Evolutionary conservation across 306 rosid species (phyloP), one percentile per base, ranked within the genome.

Genomic region (Urtica urens): DNA sequence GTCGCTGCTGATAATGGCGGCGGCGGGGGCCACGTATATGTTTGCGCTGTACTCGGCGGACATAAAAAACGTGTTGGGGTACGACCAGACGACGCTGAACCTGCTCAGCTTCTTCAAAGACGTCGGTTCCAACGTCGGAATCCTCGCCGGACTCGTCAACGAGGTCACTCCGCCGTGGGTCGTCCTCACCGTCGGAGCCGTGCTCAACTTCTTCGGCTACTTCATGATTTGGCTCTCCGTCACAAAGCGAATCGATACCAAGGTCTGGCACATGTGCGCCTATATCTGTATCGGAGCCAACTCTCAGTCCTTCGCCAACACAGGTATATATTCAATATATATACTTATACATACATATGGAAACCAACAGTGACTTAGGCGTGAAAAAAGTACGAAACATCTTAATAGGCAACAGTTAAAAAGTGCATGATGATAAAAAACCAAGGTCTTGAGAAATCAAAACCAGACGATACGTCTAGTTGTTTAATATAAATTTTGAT

Each of bases 41-140:
- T 88, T 88, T 50, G 70, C 76, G 12, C 50, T 77, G 0, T 88
- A 88, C 75, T 88, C 97, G 4, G 2, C 51, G 11, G 93, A 71
- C 35, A 77, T 88, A 30, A 88, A 84, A 51, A 0, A 0, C 0
- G 40, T 70, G 2, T 72, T 88, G 0, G 97, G 69, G 15, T 88
- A 88, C 37, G 97, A 88, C 74, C 97, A 88, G 46, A 55, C 70
- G 13, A 88, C 97, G 4, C 83, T 88, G 23, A 78, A 84, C 40
- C 72, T 84, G 10, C 68, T 88, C 2, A 68, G 95, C 41, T 88
- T 88, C 77, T 88, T 81, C 78, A 88, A 88, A 43, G 97, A 88
- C 62, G 14, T 90, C 3, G 95, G 97, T 0, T 66, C 82, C 22
- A 90, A 79, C 67, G 65, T 90, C 1, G 95, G 97, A 0, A 16